These are phyloP conservation scores for Asterochloris sp. DNA, from an alignment of 139 green algal species.

Conservation along the genomic window DNA sequence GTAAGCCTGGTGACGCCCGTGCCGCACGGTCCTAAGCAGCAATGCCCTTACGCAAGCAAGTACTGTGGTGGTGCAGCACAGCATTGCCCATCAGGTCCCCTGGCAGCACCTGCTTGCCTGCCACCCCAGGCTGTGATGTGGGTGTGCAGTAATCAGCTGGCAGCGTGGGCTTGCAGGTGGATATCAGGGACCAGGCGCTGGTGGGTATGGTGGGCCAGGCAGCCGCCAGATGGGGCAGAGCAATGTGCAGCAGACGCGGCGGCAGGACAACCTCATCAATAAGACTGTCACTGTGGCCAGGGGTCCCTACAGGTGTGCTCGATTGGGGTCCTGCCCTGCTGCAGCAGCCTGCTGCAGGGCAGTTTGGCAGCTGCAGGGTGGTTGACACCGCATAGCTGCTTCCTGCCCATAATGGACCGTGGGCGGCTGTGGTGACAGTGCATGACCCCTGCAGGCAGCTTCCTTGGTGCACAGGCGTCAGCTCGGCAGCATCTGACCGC, in stretches of 20 bases:
- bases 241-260: conserved; percentile 17
- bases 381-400: no score
- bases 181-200: neutral
- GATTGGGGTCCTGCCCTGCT: neutral
- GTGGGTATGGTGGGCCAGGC: conserved; percentile 8
- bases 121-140: no score
- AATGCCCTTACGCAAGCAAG: no score
- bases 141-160: no score
- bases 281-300: conserved; percentile 47
- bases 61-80: no score
- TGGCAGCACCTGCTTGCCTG: no score
- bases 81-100: no score
- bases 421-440: no score
- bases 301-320: conserved; percentile 50
- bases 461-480: neutral
- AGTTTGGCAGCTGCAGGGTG: neutral
- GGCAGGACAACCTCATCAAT: conserved; percentile 45
- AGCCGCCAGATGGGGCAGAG: conserved; percentile 21
- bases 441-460: neutral
- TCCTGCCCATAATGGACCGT: no score
- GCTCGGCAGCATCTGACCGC: neutral
- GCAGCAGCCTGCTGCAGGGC: neutral
- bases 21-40: no score
- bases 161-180: neutral
- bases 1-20: no score